These are phyloP conservation scores for Ustulina deusta DNA, from an alignment of 2,329 filamentous ascomycete genomes.

Conservation along the genomic window DNA sequence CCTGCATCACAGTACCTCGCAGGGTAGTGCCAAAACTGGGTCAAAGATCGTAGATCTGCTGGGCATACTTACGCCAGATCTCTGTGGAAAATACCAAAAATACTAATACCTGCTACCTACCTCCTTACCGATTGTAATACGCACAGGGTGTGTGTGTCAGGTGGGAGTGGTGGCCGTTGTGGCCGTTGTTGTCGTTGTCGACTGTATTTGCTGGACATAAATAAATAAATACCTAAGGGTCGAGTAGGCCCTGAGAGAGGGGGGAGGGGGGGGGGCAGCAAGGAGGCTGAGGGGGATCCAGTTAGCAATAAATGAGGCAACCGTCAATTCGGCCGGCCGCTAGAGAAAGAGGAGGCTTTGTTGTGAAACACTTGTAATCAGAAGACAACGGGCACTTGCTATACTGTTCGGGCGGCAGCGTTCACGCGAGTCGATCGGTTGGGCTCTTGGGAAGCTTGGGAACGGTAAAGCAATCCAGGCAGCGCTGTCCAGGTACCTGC, in stretches of 20 bases:
- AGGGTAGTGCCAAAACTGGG: constrained; percentile 27
- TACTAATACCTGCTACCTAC: background rate
- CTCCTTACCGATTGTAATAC: background rate
- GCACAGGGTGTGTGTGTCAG: background rate
- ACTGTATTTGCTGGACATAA: background rate
- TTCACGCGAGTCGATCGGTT: constrained; percentile 1
- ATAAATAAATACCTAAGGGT: background rate
- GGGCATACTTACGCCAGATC: constrained; percentile 6
- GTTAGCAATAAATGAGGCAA: background rate
- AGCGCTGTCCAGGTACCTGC: background rate
- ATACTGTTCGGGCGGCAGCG: background rate
- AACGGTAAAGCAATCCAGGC: background rate
- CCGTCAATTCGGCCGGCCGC: background rate
- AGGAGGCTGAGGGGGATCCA: background rate
- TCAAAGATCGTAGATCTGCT: constrained; percentile 26
- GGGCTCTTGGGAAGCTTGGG: constrained; percentile 7
- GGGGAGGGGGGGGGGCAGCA: no score
- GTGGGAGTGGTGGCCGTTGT: background rate
- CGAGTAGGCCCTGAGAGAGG: background rate
- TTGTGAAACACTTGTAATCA: background rate
- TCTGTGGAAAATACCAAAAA: constrained; percentile 1
- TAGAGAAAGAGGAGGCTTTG: background rate
- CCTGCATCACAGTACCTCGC: constrained; percentile 6
- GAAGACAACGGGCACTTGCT: background rate
- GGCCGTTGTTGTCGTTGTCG: background rate